Base-by-base conservation (phyloP, 2,329 filamentous ascomycete genomes). In the Stachybotrys chartarum region DNA sequence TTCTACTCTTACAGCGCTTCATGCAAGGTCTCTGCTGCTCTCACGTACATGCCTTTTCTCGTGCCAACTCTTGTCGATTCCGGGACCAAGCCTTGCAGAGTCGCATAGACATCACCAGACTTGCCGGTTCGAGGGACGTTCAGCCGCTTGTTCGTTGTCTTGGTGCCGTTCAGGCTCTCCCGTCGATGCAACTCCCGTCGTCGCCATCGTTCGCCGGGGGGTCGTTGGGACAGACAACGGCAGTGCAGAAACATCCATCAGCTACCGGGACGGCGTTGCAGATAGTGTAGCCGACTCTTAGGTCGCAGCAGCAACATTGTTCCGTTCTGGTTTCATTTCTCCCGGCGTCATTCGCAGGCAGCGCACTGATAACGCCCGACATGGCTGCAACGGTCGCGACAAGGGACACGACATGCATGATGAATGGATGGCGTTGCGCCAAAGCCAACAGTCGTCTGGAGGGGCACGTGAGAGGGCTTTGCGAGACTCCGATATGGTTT, bases 251-350 rank as follows among this genome's bases (percentile, higher is more conserved):
- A 49, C 56, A 59, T 1, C 32, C 48, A 17, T 55, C 14, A 1
- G n/a, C 16, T 14, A 24, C 12, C 12, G 53, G 39, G 17, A 44
- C 52, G 12, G 8, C 16, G 10, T 14, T 49, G 55, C 58, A 60
- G 10, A 57, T 55, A 16, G 50, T 51, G 6, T 53, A 47, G 12
- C 35, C 35, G 31, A 55, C 30, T 30, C 14, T 50, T 17, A 59
- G 24, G 44, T 60, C 54, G 47, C 58, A 60, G 51, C 58, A 60
- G 39, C 58, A 60, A 47, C 58, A 60, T 8, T 44, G 45, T 11
- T 30, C 17, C 24, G 16, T 44, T 31, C 3, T 35, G 10, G 30
- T 17, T 18, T 46, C 17, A 24, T 24, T 24, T 24, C 24, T 24
- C 24, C 24, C 24, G 4, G 24, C 24, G 35, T 14, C 35, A 24